A percentile compares a stretch with the other conserved stretches of the same genome.
Conservation (phyloP, 148 eudicot species). For the Simmondsia chinensis region DNA sequence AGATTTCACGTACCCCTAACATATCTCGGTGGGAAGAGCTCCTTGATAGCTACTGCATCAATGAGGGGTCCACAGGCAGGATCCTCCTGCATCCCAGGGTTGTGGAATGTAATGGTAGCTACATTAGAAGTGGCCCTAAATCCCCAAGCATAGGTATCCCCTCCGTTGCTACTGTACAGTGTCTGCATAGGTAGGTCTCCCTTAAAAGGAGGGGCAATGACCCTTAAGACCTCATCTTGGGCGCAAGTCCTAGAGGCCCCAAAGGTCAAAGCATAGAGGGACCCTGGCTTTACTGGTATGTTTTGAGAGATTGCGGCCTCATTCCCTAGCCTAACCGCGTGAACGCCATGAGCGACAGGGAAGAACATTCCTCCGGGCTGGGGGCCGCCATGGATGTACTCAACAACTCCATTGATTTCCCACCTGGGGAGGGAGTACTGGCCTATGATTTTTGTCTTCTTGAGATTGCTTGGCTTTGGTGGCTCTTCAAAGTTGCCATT, state of each 20-base stretch:
- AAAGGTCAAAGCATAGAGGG: conserved; percentile 57
- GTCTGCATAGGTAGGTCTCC: conserved; percentile 85
- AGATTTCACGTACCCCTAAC: conserved; percentile 36
- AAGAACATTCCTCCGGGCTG: conserved; percentile 85
- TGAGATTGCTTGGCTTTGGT: conserved; percentile 39
- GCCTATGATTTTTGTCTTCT: conserved; percentile 53
- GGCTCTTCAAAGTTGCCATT: conserved; percentile 82
- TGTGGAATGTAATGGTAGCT: conserved; percentile 46
- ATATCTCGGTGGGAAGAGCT: conserved; percentile 42
- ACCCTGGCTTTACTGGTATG: conserved; percentile 44
- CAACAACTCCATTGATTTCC: conserved; percentile 69
- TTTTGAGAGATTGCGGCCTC: conserved; percentile 69
- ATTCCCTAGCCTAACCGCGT: conserved; percentile 70
- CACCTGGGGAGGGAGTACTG: conserved; percentile 65
- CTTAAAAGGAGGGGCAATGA: conserved; percentile 46
- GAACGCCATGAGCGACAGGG: conserved; percentile 56
- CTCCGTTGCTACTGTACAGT: conserved; percentile 66
- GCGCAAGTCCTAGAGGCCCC: conserved; percentile 91
- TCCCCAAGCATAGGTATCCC: conserved; percentile 70
- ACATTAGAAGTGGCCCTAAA: conserved; percentile 39
- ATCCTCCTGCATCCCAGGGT: conserved; percentile 77
- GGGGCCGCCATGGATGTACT: conserved; percentile 84
- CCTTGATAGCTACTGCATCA: conserved; percentile 84
- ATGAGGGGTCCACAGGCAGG: conserved; percentile 84
- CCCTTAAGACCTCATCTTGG: conserved; percentile 79